Evolutionary conservation across 1,284 basidiomycete genomes (phyloP).

Genomic region (Athelia sp.): DNA sequence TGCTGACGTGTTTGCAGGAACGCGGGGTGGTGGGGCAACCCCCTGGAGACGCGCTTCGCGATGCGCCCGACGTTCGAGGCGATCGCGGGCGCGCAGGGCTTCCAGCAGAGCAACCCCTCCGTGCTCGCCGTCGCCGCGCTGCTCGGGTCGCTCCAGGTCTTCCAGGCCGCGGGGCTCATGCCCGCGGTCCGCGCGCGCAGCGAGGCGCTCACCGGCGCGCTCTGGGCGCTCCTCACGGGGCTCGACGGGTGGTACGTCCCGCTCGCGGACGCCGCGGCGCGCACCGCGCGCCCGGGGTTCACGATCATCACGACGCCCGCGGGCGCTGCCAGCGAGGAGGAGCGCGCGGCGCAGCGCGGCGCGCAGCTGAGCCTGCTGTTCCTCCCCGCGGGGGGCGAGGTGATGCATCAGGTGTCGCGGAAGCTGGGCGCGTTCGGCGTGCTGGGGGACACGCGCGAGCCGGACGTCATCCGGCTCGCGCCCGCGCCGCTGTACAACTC

Average conservation of each 20-base stretch:
- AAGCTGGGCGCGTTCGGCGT: slow-evolving; percentile 68
- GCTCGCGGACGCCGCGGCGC: slow-evolving; percentile 4
- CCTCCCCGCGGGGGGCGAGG: slow-evolving; percentile 51
- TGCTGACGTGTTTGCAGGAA: slow-evolving; percentile 43
- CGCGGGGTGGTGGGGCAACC: slow-evolving; percentile 98
- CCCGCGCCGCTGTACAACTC: slow-evolving; percentile 86
- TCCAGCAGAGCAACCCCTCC: slow-evolving; percentile 92
- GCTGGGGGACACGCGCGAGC: slow-evolving; percentile 84
- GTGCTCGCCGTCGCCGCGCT: slow-evolving; percentile 77
- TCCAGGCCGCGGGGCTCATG: slow-evolving; percentile 77
- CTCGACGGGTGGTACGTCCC: slow-evolving; percentile 27
- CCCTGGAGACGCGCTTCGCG: slow-evolving; percentile 80
- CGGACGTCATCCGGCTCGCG: slow-evolving; percentile 85
- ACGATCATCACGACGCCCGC: slow-evolving; percentile 25
- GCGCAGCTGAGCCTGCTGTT: slow-evolving; percentile 85
- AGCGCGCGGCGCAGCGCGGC: slow-evolving; percentile 59
- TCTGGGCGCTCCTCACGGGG: slow-evolving; percentile 60
- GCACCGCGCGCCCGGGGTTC: not conserved
- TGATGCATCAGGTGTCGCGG: slow-evolving; percentile 71
- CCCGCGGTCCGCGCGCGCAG: slow-evolving; percentile 64
- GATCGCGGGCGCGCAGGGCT: slow-evolving; percentile 88
- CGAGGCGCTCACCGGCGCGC: slow-evolving; percentile 60
- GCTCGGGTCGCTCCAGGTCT: slow-evolving; percentile 77
- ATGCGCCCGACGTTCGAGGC: slow-evolving; percentile 86
- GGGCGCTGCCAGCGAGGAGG: slow-evolving; percentile 90